Percentiles rank a stretch among this genome's conserved stretches.
Conservation (phyloP, 306 rosid genomes). For the Acacia confusa region DNA sequence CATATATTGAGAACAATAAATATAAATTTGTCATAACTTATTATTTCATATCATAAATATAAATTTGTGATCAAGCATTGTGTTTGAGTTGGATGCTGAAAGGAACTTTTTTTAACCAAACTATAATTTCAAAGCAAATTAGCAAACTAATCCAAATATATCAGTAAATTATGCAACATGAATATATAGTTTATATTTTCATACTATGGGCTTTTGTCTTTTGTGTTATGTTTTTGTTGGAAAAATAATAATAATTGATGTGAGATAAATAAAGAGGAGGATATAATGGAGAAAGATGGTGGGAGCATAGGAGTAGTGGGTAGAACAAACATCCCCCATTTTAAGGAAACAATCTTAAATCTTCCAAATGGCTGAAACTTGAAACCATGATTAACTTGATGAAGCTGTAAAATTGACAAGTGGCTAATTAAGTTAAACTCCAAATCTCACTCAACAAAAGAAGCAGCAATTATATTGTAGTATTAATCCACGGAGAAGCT, state of each 20-base stretch:
- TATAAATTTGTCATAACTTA: background rate
- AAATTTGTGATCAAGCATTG: background rate
- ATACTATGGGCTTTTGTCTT: background rate
- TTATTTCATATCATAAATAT: background rate
- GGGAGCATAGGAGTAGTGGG: conserved; percentile 7
- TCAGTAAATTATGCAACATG: background rate
- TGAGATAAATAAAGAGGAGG: background rate
- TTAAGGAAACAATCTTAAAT: conserved; percentile 13
- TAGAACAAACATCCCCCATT: conserved; percentile 16
- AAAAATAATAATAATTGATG: background rate
- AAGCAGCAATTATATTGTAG: background rate
- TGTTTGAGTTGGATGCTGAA: no score
- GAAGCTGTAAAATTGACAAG: background rate
- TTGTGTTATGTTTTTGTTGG: background rate
- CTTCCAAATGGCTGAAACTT: background rate
- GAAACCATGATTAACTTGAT: background rate
- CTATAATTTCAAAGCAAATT: no score
- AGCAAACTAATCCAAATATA: no score
- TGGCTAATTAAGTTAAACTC: background rate
- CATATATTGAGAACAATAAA: no score
- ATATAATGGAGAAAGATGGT: background rate
- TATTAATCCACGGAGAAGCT: background rate
- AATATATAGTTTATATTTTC: background rate
- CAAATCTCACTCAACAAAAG: background rate
- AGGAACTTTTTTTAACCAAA: no score